Evolutionary conservation across 2,329 filamentous ascomycete species (phyloP).

Genomic region (Albophoma yamanashiensis): DNA sequence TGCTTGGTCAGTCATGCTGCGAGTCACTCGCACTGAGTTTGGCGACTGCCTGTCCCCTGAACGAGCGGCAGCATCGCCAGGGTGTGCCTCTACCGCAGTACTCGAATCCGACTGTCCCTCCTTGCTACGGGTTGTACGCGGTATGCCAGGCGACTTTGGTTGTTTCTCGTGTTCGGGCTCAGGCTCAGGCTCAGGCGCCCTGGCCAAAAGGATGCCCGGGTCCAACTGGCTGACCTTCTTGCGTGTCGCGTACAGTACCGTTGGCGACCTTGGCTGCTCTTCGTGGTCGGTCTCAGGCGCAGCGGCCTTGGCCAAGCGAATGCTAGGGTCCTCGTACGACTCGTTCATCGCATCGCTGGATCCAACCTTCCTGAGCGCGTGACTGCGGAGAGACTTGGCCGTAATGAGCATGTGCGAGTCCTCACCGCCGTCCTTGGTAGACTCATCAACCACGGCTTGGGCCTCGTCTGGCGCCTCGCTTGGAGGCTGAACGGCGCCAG

Average conservation of each 20-base stretch:
- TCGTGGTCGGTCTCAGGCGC: conserved; percentile 2
- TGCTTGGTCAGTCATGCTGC: conserved; percentile 8
- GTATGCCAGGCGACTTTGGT: not conserved
- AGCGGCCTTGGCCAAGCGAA: conserved; percentile 13
- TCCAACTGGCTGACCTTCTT: conserved; percentile 14
- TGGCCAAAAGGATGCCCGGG: conserved; percentile 16
- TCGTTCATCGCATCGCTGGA: conserved; percentile 12
- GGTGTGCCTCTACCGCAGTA: conserved; percentile 12
- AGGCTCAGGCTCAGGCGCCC: conserved; percentile 6
- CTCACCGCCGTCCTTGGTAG: conserved; percentile 4
- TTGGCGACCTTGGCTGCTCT: not conserved
- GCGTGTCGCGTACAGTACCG: conserved; percentile 14
- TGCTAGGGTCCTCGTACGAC: conserved; percentile 16
- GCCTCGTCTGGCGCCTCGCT: conserved; percentile 3
- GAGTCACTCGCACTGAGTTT: conserved; percentile 14
- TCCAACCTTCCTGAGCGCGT: conserved; percentile 12
- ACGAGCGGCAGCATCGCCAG: conserved; percentile 5
- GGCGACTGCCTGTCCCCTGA: conserved; percentile 10
- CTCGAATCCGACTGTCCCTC: conserved; percentile 15
- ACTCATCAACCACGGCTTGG: conserved; percentile 1
- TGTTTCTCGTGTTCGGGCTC: not conserved
- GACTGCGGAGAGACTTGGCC: conserved; percentile 19
- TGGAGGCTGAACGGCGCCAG: not conserved
- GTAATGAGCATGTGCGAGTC: conserved; percentile 15
- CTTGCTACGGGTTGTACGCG: conserved; percentile 17